A percentile compares a stretch with the other conserved stretches of the same genome.
Evolutionary conservation across 768 basidiomycete species (phyloP).

Genomic region (Agaricus blazei): DNA sequence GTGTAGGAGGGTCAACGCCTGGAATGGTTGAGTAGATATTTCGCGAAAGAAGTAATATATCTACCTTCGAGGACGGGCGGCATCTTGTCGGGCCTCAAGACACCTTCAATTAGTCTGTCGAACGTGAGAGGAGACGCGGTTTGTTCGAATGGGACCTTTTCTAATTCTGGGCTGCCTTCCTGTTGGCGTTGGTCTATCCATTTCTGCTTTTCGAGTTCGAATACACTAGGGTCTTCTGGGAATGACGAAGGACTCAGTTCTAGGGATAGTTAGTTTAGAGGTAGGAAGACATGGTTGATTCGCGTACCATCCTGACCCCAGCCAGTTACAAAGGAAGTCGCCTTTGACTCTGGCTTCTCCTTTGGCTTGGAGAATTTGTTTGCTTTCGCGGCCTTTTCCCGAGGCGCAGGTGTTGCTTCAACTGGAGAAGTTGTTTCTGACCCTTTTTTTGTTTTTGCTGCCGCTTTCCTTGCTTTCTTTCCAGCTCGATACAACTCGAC

Average conservation of each 20-base stretch:
- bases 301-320: slow-evolving; percentile 1
- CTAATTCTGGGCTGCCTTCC: background rate
- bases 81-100: background rate
- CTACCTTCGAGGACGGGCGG: slow-evolving; percentile 35
- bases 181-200: background rate
- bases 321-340: background rate
- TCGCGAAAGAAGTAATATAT: background rate
- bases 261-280: background rate
- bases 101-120: slow-evolving; percentile 5
- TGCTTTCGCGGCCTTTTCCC: background rate
- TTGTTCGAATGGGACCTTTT: background rate
- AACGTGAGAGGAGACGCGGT: background rate
- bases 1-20: slow-evolving; percentile 38
- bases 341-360: background rate
- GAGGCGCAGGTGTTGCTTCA: background rate
- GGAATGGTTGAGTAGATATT: background rate
- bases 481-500: background rate
- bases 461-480: background rate
- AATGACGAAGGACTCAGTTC: background rate
- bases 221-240: background rate
- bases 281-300: background rate
- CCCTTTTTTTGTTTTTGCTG: background rate
- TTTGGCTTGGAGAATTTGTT: no score
- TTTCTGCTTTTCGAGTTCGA: background rate
- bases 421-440: no score